Evolutionary conservation across 352 stramenopile species (phyloP).

Genomic region (Globisporangium acanthophoron): DNA sequence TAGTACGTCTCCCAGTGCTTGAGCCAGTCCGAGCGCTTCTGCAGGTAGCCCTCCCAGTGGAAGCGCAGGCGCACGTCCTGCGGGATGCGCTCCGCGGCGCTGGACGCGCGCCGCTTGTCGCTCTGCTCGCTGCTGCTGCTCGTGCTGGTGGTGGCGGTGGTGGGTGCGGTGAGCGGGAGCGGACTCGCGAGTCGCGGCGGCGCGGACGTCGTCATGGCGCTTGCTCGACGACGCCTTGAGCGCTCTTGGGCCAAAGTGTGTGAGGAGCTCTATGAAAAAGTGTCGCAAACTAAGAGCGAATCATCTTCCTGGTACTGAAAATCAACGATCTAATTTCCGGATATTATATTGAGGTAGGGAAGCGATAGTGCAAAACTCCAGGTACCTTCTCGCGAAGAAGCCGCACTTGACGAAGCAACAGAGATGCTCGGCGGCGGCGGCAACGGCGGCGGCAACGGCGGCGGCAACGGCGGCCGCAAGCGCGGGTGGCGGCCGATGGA

Average conservation of each 20-base stretch:
- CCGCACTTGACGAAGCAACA: too few species aligned
- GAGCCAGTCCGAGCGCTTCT: constrained; percentile 87
- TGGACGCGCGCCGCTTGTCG: constrained; percentile 2
- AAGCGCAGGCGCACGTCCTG: constrained; percentile 43
- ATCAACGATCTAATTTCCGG: too few species aligned
- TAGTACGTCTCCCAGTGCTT: constrained; percentile 90
- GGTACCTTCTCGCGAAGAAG: neutral
- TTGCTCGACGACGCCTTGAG: neutral
- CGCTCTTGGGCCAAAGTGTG: too few species aligned
- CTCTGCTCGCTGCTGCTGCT: neutral
- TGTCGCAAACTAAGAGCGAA: too few species aligned
- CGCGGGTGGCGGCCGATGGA: constrained; percentile 26
- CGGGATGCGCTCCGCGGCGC: constrained; percentile 13
- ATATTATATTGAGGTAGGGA: too few species aligned
- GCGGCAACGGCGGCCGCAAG: constrained; percentile 20
- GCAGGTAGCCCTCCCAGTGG: constrained; percentile 83
- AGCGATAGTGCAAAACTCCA: too few species aligned
- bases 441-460: constrained; percentile 18
- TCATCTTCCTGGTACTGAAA: too few species aligned
- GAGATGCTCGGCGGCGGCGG: neutral
- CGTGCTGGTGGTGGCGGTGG: neutral
- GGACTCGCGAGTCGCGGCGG: constrained; percentile 11
- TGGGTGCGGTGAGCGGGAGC: constrained; percentile 2
- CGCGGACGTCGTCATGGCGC: constrained; percentile 6
- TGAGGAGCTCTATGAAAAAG: too few species aligned